These are phyloP conservation scores for Capsicum chinense DNA, from an alignment of 257 asterid genomes.

Conservation along the genomic window DNA sequence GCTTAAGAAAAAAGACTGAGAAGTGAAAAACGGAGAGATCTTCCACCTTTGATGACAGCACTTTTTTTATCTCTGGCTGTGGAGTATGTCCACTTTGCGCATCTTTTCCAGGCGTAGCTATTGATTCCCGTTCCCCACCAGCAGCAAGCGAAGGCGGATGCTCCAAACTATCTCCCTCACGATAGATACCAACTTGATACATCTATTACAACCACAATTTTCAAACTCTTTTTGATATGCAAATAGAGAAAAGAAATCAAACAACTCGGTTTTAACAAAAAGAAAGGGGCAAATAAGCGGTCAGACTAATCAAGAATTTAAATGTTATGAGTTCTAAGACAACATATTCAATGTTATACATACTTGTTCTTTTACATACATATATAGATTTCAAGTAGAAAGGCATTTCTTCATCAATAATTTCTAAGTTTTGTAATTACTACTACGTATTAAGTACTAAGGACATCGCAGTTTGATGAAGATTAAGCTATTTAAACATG, in stretches of 20 bases:
- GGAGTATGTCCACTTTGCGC: slow-evolving; percentile 14
- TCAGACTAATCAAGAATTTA: not conserved
- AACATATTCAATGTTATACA: not conserved
- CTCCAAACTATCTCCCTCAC: slow-evolving; percentile 8
- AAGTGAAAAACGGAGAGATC: not conserved
- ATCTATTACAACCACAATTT: not conserved
- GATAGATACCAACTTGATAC: slow-evolving; percentile 23
- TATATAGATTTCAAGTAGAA: not conserved
- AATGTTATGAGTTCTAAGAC: not conserved
- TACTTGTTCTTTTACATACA: not conserved
- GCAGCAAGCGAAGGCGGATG: slow-evolving; percentile 12
- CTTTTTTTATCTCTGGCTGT: not conserved
- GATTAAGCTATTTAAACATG: slow-evolving; percentile 1
- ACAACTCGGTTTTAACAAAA: not conserved
- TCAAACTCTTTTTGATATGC: not conserved
- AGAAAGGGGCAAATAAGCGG: not conserved
- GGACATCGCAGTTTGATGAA: not conserved
- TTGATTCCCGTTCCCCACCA: not conserved
- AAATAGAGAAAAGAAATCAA: slow-evolving; percentile 1
- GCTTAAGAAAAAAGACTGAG: not conserved
- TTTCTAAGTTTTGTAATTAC: not conserved
- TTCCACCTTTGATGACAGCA: slow-evolving; percentile 21
- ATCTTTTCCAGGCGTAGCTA: not conserved
- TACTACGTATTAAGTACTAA: not conserved
- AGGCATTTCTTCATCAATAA: not conserved